Conservation (phyloP, 768 basidiomycete genomes). For the Kwoniella dendrophila region DNA sequence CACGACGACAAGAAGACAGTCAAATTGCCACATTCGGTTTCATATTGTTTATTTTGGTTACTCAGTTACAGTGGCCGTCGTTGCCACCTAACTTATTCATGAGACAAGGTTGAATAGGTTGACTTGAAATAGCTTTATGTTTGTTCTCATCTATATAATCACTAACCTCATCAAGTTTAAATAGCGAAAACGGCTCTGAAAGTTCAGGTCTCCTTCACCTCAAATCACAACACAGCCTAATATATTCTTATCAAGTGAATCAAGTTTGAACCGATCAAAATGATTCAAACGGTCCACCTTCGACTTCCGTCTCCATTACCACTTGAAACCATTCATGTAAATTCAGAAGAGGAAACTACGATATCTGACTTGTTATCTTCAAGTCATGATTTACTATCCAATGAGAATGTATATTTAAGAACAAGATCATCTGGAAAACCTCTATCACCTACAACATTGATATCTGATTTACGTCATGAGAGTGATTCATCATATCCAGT, state of each 20-base stretch:
- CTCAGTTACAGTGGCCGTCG: not conserved
- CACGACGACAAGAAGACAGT: constrained; percentile 2
- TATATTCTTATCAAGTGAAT: too few species aligned
- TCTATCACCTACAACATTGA: constrained; percentile 56
- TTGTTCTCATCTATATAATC: too few species aligned
- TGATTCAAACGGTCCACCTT: constrained; percentile 44
- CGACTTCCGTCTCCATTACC: constrained; percentile 45
- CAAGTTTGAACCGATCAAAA: constrained; percentile 23
- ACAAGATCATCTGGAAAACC: constrained; percentile 25
- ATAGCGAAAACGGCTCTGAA: too few species aligned
- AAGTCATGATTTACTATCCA: constrained; percentile 6
- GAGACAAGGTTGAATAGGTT: too few species aligned
- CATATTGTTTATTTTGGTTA: constrained; percentile 3
- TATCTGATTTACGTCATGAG: constrained; percentile 22
- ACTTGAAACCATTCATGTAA: constrained; percentile 24
- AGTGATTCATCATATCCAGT: constrained; percentile 21
- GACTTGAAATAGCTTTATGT: too few species aligned
- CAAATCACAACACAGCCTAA: not conserved
- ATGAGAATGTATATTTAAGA: constrained; percentile 31
- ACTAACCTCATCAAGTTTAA: too few species aligned
- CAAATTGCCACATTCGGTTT: constrained; percentile 7
- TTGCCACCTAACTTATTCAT: constrained; percentile 15
- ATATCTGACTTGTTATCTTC: constrained; percentile 30
- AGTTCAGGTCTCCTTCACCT: too few species aligned
- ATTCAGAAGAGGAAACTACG: constrained; percentile 20